Evolutionary conservation across 345 rosid genomes (phyloP).

Genomic region (Laguncularia racemosa): DNA sequence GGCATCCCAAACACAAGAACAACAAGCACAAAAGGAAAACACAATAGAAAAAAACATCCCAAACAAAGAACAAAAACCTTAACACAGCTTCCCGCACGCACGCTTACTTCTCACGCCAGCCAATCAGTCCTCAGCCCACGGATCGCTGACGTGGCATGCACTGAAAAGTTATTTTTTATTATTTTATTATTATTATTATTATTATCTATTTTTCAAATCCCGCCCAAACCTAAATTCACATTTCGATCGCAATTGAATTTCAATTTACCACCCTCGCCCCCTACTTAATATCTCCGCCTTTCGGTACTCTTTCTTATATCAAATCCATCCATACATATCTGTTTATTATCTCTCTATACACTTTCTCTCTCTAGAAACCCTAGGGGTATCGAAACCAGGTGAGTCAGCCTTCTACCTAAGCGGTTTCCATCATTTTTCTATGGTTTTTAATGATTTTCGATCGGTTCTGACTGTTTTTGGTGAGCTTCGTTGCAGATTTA

Average conservation of each 20-base stretch:
- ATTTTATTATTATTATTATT: neutral
- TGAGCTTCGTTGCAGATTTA: conserved; percentile 34
- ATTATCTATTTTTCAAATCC: conserved; percentile 43
- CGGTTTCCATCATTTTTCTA: conserved; percentile 3
- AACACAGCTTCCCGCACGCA: neutral
- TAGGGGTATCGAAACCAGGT: conserved; percentile 3
- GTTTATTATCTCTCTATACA: neutral
- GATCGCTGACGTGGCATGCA: conserved; percentile 61
- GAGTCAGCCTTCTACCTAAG: conserved; percentile 12
- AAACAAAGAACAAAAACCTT: too few relatives aligned
- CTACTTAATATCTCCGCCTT: conserved; percentile 41
- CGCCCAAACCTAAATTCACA: conserved; percentile 77
- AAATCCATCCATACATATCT: neutral
- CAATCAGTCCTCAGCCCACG: conserved; percentile 19
- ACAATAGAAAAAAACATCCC: too few relatives aligned
- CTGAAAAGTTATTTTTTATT: neutral
- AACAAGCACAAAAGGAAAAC: too few relatives aligned
- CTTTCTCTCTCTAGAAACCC: conserved; percentile 11
- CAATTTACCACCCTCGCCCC: conserved; percentile 43
- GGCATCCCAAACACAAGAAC: too few relatives aligned
- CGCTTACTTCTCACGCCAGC: conserved; percentile 2
- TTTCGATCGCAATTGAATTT: conserved; percentile 75
- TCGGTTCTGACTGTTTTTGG: conserved; percentile 14
- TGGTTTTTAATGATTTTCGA: neutral
- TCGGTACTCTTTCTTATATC: neutral